Conservation (phyloP, 345 rosid species). For the Heritiera fomes region DNA sequence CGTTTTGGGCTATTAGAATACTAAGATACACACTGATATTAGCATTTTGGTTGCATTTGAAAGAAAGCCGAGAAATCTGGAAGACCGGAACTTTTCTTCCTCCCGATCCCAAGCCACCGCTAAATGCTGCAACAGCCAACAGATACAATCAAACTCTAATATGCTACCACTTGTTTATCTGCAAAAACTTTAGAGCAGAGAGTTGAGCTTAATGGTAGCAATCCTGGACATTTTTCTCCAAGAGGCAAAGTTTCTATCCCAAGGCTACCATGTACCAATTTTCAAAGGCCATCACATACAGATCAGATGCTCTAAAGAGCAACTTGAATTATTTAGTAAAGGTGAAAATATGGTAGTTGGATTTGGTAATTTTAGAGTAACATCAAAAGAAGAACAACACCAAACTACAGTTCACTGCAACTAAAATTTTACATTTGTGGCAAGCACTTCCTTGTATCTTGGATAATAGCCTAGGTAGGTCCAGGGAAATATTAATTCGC, state of each 20-base stretch:
- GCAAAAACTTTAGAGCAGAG: not conserved
- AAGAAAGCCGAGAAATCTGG: too few relatives aligned
- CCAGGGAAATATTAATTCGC: too few relatives aligned
- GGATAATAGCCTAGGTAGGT: too few relatives aligned
- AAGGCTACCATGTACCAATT: not conserved
- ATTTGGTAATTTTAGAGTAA: not conserved
- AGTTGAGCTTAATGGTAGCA: not conserved
- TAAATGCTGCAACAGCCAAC: too few relatives aligned
- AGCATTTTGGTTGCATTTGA: too few relatives aligned
- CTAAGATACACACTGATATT: too few relatives aligned
- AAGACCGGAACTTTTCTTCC: too few relatives aligned
- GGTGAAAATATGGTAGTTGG: not conserved
- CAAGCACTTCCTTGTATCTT: too few relatives aligned
- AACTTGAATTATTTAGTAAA: not conserved
- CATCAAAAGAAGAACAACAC: not conserved
- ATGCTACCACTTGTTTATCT: too few relatives aligned
- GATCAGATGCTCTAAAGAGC: not conserved
- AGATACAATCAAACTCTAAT: too few relatives aligned
- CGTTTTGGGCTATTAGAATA: too few relatives aligned
- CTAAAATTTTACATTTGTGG: not conserved
- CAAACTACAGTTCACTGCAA: not conserved
- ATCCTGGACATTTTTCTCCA: not conserved
- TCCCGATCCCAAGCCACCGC: too few relatives aligned
- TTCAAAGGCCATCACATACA: not conserved
- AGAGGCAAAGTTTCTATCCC: not conserved